Percentiles rank a stretch among this genome's conserved stretches.
phyloP scores from a whole-genome alignment of 768 basidiomycete genomes.

The Tylopilus subfusipes region DNA sequence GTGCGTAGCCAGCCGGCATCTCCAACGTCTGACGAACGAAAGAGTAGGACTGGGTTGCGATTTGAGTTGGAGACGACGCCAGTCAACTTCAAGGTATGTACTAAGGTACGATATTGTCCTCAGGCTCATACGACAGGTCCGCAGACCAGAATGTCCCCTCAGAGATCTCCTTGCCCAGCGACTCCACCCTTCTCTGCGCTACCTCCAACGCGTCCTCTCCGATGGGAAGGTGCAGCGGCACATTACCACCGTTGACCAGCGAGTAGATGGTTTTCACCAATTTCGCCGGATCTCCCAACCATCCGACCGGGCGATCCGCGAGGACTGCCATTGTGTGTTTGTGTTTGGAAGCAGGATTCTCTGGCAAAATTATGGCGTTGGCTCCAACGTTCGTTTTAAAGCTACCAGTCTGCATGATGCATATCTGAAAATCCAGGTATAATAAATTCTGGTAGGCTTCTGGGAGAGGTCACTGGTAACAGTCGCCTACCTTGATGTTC shows the following conservation, averaged over 20 bases:
- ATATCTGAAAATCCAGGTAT: conserved; percentile 5
- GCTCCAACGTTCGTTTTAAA: neutral
- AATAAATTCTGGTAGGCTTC: neutral
- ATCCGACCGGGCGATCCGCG: neutral
- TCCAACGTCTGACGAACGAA: neutral
- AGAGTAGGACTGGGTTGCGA: neutral
- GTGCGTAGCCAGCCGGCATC: conserved; percentile 53
- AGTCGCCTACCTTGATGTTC: conserved; percentile 34
- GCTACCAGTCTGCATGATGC: conserved; percentile 13
- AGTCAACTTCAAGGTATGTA: no score
- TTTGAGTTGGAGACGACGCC: neutral
- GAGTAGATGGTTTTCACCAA: neutral
- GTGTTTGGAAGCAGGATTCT: conserved; percentile 8
- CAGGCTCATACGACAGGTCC: conserved; percentile 1
- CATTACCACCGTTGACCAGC: neutral
- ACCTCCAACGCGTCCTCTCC: conserved; percentile 7
- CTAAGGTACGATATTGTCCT: no score
- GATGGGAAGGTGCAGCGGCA: conserved; percentile 11
- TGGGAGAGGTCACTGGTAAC: neutral
- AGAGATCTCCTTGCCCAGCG: neutral
- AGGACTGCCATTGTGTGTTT: neutral
- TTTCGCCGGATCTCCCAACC: conserved; percentile 5
- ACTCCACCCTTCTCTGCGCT: neutral
- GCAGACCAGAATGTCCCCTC: conserved; percentile 2
- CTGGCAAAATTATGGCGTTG: neutral